Conservation (phyloP, 106 monocot genomes). For the Vanilla planifolia region DNA sequence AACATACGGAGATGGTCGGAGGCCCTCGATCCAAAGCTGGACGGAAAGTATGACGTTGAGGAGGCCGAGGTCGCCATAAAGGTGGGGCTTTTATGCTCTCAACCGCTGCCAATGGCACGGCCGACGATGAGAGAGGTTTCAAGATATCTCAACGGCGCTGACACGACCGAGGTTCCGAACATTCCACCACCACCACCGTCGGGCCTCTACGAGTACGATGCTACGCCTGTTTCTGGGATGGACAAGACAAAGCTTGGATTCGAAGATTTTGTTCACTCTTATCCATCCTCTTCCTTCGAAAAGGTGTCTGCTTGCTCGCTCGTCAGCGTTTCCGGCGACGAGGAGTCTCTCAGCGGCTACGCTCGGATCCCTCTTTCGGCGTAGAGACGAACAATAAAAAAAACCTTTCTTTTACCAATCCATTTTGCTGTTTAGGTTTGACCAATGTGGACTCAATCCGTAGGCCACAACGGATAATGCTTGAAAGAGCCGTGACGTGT, state of each 20-base stretch:
- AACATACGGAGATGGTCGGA: not conserved
- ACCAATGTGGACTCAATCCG: too few species aligned
- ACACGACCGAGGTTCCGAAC: slow-evolving; percentile 28
- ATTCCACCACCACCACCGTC: slow-evolving; percentile 17
- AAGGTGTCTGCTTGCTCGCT: slow-evolving; percentile 1
- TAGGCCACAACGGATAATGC: too few species aligned
- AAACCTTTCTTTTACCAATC: too few species aligned
- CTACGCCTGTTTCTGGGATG: not conserved
- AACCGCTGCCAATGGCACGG: slow-evolving; percentile 28
- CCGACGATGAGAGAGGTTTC: slow-evolving; percentile 16
- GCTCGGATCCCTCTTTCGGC: not conserved
- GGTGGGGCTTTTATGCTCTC: slow-evolving; percentile 68
- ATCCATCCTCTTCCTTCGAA: slow-evolving; percentile 23
- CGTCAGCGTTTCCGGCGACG: not conserved
- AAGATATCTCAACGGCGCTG: slow-evolving; percentile 44
- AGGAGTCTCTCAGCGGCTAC: not conserved
- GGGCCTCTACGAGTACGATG: not conserved
- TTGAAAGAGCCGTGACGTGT: too few species aligned
- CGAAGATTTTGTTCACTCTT: slow-evolving; percentile 36
- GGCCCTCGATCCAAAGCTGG: not conserved
- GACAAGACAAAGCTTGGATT: slow-evolving; percentile 12
- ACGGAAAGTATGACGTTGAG: not conserved
- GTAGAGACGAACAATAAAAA: too few species aligned
- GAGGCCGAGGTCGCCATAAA: slow-evolving; percentile 27
- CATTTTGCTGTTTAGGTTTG: too few species aligned